phyloP scores from a whole-genome alignment of 2,329 filamentous ascomycete genomes.

The Trichoderma koningiopsis region DNA sequence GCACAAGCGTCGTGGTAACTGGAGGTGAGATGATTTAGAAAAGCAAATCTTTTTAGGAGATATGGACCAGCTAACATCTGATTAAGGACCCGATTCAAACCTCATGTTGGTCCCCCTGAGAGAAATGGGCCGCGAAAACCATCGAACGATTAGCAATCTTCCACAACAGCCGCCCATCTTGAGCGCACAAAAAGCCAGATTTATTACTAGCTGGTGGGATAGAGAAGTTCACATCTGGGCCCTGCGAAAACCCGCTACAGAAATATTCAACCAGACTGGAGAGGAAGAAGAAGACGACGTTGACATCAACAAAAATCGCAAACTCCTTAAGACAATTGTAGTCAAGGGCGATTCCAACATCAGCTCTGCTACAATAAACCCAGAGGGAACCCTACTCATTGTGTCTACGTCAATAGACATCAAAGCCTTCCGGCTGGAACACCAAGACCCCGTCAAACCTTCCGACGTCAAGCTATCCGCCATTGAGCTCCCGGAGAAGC shows the following conservation, averaged over 20 bases:
- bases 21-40: conserved; percentile 64
- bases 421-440: conserved; percentile 73
- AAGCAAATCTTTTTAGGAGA: not conserved
- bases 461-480: conserved; percentile 71
- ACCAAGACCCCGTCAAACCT: conserved; percentile 50
- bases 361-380: conserved; percentile 70
- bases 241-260: conserved; percentile 49
- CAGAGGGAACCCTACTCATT: conserved; percentile 72
- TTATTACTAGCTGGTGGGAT: conserved; percentile 92
- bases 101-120: conserved; percentile 78
- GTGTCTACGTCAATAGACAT: conserved; percentile 73
- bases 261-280: conserved; percentile 45
- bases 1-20: conserved; percentile 84
- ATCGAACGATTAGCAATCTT: conserved; percentile 78
- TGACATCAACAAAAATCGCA: conserved; percentile 57
- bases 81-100: conserved; percentile 76
- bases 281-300: conserved; percentile 45
- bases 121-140: conserved; percentile 76
- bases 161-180: conserved; percentile 75
- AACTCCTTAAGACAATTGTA: conserved; percentile 69
- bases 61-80: not conserved
- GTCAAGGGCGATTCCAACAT: conserved; percentile 79
- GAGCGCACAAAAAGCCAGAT: conserved; percentile 71
- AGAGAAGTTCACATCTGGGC: conserved; percentile 83
- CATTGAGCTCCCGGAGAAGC: conserved; percentile 61